Evolutionary conservation across 169 alveolate species (phyloP).

Genomic region (Plasmodium yoelii): DNA sequence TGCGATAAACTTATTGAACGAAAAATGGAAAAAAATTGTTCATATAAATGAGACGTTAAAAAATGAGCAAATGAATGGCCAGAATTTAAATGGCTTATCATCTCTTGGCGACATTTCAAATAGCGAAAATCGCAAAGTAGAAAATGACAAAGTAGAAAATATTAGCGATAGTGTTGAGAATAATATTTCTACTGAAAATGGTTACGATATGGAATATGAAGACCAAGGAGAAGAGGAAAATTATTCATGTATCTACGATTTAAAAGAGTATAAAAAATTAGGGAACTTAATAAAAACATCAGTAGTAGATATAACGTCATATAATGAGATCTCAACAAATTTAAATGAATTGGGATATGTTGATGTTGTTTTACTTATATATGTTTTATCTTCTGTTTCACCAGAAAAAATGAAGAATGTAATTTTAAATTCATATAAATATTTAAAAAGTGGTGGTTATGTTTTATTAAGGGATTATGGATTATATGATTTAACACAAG

Average conservation of each 20-base stretch:
- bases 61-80: constrained; percentile 71
- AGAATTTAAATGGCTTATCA: neutral
- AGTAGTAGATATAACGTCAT: constrained; percentile 70
- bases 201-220: constrained; percentile 5
- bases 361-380: constrained; percentile 90
- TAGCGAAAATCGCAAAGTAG: neutral
- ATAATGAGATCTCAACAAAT: neutral
- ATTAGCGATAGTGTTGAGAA: neutral
- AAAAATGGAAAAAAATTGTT: constrained; percentile 71
- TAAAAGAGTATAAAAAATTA: constrained; percentile 32
- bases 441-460: constrained; percentile 90
- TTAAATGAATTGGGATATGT: constrained; percentile 79
- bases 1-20: constrained; percentile 90
- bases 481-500: constrained; percentile 92
- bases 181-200: constrained; percentile 82
- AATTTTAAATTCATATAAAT: constrained; percentile 81
- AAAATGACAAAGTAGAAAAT: neutral
- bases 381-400: constrained; percentile 92
- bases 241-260: constrained; percentile 17
- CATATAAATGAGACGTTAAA: constrained; percentile 20
- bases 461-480: constrained; percentile 95
- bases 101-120: neutral
- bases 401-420: constrained; percentile 91
- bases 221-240: constrained; percentile 3
- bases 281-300: constrained; percentile 77